Percentiles rank a stretch among this genome's conserved stretches.
Conservation (phyloP, 768 basidiomycete genomes). For the Candolleomyces eurysporus region DNA sequence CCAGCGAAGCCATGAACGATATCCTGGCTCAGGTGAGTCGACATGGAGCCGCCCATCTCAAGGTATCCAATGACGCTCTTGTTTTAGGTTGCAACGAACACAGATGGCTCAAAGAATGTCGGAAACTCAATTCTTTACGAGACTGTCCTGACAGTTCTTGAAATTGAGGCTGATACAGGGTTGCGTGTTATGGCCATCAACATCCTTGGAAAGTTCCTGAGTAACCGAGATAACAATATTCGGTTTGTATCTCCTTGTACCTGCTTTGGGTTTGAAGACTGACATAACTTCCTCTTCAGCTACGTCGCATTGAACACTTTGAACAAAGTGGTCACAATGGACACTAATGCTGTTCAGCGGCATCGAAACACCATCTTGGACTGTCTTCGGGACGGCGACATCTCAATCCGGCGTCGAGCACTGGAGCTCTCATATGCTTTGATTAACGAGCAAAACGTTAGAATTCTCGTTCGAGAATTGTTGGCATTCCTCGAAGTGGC, state of each 20-base stretch:
- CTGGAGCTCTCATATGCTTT: constrained; percentile 96
- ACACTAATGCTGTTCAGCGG: constrained; percentile 96
- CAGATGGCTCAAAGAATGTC: constrained; percentile 96
- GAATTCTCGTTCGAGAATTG: constrained; percentile 87
- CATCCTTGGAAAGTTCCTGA: constrained; percentile 96
- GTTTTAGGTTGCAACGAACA: constrained; percentile 93
- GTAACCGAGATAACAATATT: constrained; percentile 98
- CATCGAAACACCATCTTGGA: constrained; percentile 99
- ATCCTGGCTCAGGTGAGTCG: constrained; percentile 81
- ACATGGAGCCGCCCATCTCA: neutral
- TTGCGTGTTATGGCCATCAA: constrained; percentile 99
- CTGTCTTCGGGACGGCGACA: constrained; percentile 97
- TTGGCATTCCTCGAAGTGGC: constrained; percentile 97
- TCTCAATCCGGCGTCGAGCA: constrained; percentile 95
- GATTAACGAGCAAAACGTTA: constrained; percentile 92
- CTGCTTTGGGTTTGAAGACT: neutral
- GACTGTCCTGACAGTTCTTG: constrained; percentile 92
- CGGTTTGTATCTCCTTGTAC: constrained; percentile 52
- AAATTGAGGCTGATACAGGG: constrained; percentile 95
- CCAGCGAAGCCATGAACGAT: constrained; percentile 97
- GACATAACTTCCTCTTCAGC: constrained; percentile 37
- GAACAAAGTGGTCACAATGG: constrained; percentile 97
- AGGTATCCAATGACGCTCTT: constrained; percentile 12
- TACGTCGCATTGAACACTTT: constrained; percentile 98
- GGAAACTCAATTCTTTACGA: constrained; percentile 98